Percentiles rank a stretch among this genome's conserved stretches.
phyloP scores from a whole-genome alignment of 805 yeast species.

The Suhomyces vadensis region DNA sequence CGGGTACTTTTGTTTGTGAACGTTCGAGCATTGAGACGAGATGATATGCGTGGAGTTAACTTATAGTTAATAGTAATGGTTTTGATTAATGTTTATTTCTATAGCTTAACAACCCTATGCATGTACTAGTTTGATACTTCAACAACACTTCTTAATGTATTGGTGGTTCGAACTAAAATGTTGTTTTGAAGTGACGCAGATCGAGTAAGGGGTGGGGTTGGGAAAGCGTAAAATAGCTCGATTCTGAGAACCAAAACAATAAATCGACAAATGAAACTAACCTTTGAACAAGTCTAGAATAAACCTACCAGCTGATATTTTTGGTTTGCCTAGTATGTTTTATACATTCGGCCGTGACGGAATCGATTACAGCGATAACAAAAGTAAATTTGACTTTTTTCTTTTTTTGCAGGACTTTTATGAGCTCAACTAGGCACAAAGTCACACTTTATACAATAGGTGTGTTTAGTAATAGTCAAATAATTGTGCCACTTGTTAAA shows the following conservation, averaged over 20 bases:
- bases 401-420: neutral
- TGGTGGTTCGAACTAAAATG: no score
- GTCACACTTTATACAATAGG: no score
- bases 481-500: no score
- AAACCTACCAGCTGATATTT: neutral
- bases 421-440: constrained; percentile 1
- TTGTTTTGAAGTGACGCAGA: no score
- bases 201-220: neutral
- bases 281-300: neutral
- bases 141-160: no score
- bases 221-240: neutral
- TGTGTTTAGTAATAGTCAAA: no score
- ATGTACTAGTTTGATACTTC: no score
- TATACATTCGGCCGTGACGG: neutral
- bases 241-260: neutral
- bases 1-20: neutral
- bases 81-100: no score
- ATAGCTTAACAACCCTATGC: no score
- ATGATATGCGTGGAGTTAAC: no score
- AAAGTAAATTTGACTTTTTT: neutral
- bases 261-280: neutral
- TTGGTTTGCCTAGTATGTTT: neutral
- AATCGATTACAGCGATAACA: constrained; percentile 1
- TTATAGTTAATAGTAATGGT: no score
- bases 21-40: neutral